These are phyloP conservation scores for Sugiyamaella marilandica DNA, from an alignment of 805 yeast species.

Conservation along the genomic window DNA sequence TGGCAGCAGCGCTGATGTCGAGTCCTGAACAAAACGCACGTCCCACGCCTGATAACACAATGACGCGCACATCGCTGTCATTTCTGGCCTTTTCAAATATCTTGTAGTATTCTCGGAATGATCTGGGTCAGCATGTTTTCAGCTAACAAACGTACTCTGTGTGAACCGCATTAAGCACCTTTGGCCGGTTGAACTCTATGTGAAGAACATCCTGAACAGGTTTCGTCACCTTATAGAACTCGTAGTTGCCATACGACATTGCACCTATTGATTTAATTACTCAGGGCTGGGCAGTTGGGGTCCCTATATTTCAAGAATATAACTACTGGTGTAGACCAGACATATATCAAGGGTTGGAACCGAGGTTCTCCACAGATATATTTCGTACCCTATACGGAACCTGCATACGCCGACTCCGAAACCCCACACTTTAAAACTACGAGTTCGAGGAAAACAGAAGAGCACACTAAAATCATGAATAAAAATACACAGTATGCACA, in stretches of 20 bases:
- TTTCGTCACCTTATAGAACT: conserved; percentile 33
- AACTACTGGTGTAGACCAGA: too few relatives aligned
- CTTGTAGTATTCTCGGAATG: conserved; percentile 54
- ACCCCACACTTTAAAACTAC: too few relatives aligned
- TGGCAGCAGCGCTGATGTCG: conserved; percentile 40
- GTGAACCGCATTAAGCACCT: conserved; percentile 53
- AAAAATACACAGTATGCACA: neutral
- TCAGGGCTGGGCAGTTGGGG: neutral
- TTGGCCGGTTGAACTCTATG: conserved; percentile 59
- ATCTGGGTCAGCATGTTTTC: conserved; percentile 21
- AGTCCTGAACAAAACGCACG: conserved; percentile 62
- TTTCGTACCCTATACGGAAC: too few relatives aligned
- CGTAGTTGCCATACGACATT: conserved; percentile 18
- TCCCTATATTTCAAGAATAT: neutral
- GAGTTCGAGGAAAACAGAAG: too few relatives aligned
- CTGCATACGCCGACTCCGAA: too few relatives aligned
- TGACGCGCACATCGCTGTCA: conserved; percentile 45
- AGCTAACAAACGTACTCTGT: conserved; percentile 27
- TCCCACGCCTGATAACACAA: conserved; percentile 55
- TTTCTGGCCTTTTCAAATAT: conserved; percentile 44
- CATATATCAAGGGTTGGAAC: neutral
- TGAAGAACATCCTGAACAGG: conserved; percentile 48
- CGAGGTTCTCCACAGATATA: neutral
- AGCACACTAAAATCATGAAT: too few relatives aligned
- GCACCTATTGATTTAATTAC: neutral